Evolutionary conservation across 2,329 filamentous ascomycete species (phyloP), one percentile per base, ranked within the genome.

Genomic region (Epichloe sibirici): DNA sequence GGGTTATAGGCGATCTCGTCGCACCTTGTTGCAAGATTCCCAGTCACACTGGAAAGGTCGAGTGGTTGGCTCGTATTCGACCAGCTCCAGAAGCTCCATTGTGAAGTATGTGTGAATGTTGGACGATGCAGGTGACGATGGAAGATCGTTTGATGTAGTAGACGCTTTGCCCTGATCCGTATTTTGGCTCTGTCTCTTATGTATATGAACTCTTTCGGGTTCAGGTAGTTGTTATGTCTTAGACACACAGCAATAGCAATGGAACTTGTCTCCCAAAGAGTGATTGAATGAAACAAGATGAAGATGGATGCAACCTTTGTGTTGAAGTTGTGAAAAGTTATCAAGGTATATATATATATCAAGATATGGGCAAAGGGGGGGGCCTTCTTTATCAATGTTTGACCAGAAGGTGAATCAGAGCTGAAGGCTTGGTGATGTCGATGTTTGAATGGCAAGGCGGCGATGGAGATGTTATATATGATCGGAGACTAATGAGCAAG

Each of bases 71-170:
- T 83, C 80, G 64, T 82, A 78, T 56, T 83, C 79, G 56, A 83
- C 79, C 58, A 83, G 70, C 66, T 83, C 80, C 69, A 82, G 74
- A 60, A 83, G 74, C 68, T 83, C 81, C 81, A 83, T 82, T 45
- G 39, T 51, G 34, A 37, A 40, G 38, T 28, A 11, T 4, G 6
- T 40, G 13, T 15, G 42, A 25, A 23, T 4, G 13, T 44, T 21
- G 42, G 34, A n/a, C 6, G 17, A 37, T 38, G 34, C 12, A 11
- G 21, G 12, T 49, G 35, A 44, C 6, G 25, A 17, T 25, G 17
- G 39, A 13, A 45, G 38, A 35, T 46, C 11, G 31, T 17, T 31
- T 31, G 8, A 4, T 9, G 31, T 11, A 31, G 9, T 31, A 31
- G 31, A 31, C 3, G 31, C 9, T 31, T 31, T 31, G 31, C 9